phyloP scores from a whole-genome alignment of 1,139 yeast genomes.

The Diutina rugosa region DNA sequence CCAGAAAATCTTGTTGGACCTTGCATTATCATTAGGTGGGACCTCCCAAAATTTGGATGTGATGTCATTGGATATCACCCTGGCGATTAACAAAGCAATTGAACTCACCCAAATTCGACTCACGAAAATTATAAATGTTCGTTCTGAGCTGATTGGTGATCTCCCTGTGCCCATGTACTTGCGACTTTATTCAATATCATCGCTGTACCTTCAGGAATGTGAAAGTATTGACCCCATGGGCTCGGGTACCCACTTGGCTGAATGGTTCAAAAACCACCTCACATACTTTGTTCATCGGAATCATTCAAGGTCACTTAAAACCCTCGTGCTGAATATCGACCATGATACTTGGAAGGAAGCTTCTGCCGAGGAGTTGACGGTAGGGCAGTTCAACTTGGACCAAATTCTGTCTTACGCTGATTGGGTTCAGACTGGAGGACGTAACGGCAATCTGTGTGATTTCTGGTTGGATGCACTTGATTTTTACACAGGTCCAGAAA shows the following conservation, averaged over 20 bases:
- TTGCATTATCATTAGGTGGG: constrained; percentile 45
- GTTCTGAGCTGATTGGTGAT: constrained; percentile 59
- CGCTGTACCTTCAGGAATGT: constrained; percentile 68
- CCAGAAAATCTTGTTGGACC: constrained; percentile 64
- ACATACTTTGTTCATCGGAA: constrained; percentile 44
- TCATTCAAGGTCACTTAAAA: constrained; percentile 37
- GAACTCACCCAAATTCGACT: constrained; percentile 65
- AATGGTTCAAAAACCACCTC: constrained; percentile 55
- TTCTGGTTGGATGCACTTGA: constrained; percentile 35
- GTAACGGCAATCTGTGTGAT: constrained; percentile 17
- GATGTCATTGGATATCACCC: constrained; percentile 53
- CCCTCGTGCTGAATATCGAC: constrained; percentile 39
- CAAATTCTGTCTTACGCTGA: constrained; percentile 40
- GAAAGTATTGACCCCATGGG: constrained; percentile 71
- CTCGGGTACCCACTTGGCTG: constrained; percentile 40
- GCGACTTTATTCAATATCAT: constrained; percentile 51
- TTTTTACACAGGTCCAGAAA: constrained; percentile 4
- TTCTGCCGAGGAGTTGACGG: constrained; percentile 9
- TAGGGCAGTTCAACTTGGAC: constrained; percentile 40
- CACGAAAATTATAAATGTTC: constrained; percentile 65
- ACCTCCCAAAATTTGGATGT: constrained; percentile 26
- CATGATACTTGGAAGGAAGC: constrained; percentile 73
- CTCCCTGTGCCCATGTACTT: constrained; percentile 44
- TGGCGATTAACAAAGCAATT: constrained; percentile 50
- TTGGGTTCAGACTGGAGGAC: constrained; percentile 21